Evolutionary conservation across 495 filamentous ascomycete genomes (phyloP).

Genomic region (Neurospora sp.): DNA sequence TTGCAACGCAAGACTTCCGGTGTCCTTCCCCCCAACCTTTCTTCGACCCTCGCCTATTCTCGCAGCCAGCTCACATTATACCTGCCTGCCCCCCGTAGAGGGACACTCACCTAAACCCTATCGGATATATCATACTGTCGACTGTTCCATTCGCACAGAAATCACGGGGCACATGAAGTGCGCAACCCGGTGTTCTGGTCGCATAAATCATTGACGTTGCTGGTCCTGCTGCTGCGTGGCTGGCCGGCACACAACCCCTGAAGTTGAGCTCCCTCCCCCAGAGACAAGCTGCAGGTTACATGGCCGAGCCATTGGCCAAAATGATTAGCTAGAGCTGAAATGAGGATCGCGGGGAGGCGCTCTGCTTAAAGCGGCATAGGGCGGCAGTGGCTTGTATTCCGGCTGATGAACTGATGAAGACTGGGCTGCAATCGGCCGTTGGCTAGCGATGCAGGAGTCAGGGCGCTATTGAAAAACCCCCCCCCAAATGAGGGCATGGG

Average conservation of each 20-base stretch:
- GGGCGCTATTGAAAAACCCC: neutral
- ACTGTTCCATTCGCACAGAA: neutral
- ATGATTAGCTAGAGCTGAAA: neutral
- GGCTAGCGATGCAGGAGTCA: neutral
- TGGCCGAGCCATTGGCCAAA: neutral
- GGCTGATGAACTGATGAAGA: neutral
- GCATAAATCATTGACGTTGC: neutral
- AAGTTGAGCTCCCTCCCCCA: neutral
- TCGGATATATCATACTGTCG: neutral
- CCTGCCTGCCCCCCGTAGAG: neutral
- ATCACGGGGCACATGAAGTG: neutral
- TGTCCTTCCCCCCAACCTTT: neutral
- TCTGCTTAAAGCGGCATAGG: neutral
- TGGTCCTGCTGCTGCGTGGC: neutral
- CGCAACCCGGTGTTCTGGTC: neutral
- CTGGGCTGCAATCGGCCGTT: neutral
- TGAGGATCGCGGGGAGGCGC: neutral
- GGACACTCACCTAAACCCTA: neutral
- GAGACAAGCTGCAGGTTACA: neutral
- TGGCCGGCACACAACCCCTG: neutral
- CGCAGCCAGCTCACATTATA: neutral
- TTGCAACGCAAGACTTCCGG: neutral
- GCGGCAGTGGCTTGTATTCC: neutral
- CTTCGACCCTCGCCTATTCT: neutral
- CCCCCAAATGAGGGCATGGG: neutral